Evolutionary conservation across 2,329 filamentous ascomycete species (phyloP).

Genomic region (Fonsecaea pugnacius): DNA sequence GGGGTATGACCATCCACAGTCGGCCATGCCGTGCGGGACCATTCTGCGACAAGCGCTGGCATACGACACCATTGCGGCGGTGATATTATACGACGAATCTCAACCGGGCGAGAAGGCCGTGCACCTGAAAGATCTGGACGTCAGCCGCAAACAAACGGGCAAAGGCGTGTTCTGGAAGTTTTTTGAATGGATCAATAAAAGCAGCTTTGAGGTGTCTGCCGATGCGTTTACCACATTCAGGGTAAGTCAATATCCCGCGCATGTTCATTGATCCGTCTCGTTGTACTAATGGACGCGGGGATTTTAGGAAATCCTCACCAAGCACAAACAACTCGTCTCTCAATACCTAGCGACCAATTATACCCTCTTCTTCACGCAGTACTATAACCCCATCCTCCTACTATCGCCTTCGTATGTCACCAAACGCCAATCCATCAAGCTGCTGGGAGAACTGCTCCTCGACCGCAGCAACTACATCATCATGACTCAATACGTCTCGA

Average conservation of each 20-base stretch:
- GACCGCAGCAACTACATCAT: conserved; percentile 96
- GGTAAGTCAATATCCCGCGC: conserved; percentile 55
- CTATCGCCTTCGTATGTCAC: conserved; percentile 97
- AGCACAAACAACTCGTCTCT: conserved; percentile 88
- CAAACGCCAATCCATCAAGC: conserved; percentile 96
- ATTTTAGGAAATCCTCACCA: conserved; percentile 82
- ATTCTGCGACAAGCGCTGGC: conserved; percentile 89
- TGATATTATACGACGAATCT: conserved; percentile 91
- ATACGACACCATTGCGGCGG: conserved; percentile 84
- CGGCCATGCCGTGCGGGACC: conserved; percentile 86
- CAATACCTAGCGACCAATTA: conserved; percentile 89
- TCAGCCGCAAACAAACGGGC: conserved; percentile 74
- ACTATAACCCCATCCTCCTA: conserved; percentile 73
- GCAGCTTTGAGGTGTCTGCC: conserved; percentile 93
- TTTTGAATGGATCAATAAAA: conserved; percentile 96
- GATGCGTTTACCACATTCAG: conserved; percentile 98
- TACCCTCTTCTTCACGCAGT: conserved; percentile 82
- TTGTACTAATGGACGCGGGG: not conserved
- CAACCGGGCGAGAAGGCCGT: conserved; percentile 73
- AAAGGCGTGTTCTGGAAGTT: conserved; percentile 94
- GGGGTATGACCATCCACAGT: conserved; percentile 87
- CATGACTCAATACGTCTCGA: conserved; percentile 96
- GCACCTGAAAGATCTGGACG: conserved; percentile 76
- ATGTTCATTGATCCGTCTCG: not conserved
- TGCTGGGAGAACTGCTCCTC: conserved; percentile 90